phyloP scores from a whole-genome alignment of 2,329 filamentous ascomycete species.

The Xylaria arbuscula region DNA sequence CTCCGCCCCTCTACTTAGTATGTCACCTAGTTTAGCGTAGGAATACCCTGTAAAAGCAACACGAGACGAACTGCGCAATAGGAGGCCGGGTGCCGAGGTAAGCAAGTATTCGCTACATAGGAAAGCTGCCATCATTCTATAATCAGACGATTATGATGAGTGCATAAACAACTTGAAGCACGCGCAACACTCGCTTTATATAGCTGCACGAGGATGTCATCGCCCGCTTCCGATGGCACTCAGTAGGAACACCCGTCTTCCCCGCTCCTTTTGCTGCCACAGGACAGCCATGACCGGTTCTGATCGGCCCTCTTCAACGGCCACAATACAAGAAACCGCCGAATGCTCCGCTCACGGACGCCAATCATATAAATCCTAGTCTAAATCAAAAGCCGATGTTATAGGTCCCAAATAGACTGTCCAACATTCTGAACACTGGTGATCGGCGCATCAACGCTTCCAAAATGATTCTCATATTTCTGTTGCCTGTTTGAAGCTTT shows the following conservation, averaged over 20 bases:
- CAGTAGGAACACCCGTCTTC: background rate
- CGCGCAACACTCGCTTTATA: slow-evolving; percentile 2
- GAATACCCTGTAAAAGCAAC: background rate
- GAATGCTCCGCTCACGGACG: background rate
- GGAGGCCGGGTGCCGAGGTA: too few species aligned
- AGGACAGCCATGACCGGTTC: background rate
- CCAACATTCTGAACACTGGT: background rate
- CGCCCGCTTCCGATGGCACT: slow-evolving; percentile 28
- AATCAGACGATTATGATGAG: background rate
- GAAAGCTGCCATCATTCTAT: background rate
- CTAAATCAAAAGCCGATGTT: background rate
- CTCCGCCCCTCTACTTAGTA: background rate
- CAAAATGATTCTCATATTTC: background rate
- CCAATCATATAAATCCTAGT: background rate
- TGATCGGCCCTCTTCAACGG: background rate
- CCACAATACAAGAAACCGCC: slow-evolving; percentile 15
- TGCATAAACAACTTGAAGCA: background rate
- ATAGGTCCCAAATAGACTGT: background rate
- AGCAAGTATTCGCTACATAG: background rate
- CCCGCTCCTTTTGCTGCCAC: background rate
- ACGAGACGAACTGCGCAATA: background rate
- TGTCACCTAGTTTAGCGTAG: background rate
- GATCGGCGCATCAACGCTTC: background rate
- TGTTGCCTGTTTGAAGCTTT: background rate
- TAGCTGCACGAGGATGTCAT: slow-evolving; percentile 34